Conservation (phyloP, 768 basidiomycete genomes). For the Boletellus emodensis region DNA sequence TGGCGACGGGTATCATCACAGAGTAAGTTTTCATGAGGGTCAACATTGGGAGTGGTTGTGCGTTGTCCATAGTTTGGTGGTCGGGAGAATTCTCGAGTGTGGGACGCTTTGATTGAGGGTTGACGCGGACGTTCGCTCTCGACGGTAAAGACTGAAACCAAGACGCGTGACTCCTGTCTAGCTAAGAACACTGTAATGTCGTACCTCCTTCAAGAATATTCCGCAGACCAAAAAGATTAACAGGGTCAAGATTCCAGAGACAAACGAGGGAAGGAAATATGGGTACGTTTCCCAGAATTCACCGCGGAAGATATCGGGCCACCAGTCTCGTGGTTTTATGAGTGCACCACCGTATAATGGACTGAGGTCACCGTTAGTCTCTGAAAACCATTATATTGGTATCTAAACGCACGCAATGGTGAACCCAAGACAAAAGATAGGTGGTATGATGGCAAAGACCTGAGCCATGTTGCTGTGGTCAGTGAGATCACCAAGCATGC, state of each 20-base stretch:
- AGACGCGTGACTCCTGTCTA: not conserved
- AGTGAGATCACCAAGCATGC: conserved; percentile 63
- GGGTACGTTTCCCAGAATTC: conserved; percentile 36
- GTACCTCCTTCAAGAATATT: conserved; percentile 30
- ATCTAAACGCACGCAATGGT: conserved; percentile 28
- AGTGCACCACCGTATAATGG: conserved; percentile 58
- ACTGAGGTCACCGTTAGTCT: conserved; percentile 24
- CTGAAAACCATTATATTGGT: not conserved
- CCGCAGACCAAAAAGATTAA: conserved; percentile 14
- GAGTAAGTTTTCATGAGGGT: conserved; percentile 21
- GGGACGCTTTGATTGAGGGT: not conserved
- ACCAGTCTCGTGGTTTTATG: conserved; percentile 51
- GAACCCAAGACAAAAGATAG: conserved; percentile 27
- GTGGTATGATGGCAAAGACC: conserved; percentile 31
- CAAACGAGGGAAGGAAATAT: conserved; percentile 19
- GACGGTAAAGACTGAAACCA: conserved; percentile 23
- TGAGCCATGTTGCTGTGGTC: conserved; percentile 33
- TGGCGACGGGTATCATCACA: conserved; percentile 39
- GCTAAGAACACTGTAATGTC: not conserved
- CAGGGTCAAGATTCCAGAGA: conserved; percentile 17
- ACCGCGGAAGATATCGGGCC: conserved; percentile 44
- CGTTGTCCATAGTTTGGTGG: not conserved
- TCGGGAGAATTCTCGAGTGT: not conserved
- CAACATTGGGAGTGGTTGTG: conserved; percentile 31
- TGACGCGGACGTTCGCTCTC: conserved; percentile 1